Evolutionary conservation across 768 basidiomycete genomes (phyloP).

Genomic region (Cystobasidium tubakii): DNA sequence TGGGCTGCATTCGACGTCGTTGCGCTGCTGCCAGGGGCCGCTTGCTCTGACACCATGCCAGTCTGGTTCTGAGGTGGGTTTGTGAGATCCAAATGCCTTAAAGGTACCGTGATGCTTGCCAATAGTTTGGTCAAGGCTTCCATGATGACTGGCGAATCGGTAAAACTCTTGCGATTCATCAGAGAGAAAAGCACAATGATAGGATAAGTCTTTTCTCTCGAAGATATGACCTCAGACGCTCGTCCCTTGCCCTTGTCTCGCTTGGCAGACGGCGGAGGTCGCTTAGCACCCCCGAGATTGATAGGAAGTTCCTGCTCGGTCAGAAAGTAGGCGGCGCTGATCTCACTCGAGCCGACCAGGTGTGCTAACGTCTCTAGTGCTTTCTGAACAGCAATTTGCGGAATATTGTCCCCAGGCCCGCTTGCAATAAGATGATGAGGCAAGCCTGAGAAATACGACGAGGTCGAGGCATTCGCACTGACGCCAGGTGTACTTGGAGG

Average conservation of each 20-base stretch:
- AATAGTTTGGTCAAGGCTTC: slow-evolving; percentile 84
- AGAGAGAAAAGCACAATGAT: slow-evolving; percentile 81
- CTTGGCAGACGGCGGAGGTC: slow-evolving; percentile 53
- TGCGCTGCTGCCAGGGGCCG: background rate
- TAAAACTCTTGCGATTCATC: slow-evolving; percentile 75
- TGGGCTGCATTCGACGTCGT: background rate
- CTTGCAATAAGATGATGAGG: slow-evolving; percentile 53
- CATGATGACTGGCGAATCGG: slow-evolving; percentile 82
- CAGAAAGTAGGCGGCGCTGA: slow-evolving; percentile 85
- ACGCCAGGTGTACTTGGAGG: background rate
- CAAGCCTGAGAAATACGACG: background rate
- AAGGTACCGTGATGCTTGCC: slow-evolving; percentile 78
- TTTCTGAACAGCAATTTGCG: slow-evolving; percentile 86
- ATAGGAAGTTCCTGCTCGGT: slow-evolving; percentile 84
- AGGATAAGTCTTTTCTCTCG: slow-evolving; percentile 75
- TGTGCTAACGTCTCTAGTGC: slow-evolving; percentile 84
- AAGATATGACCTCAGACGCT: slow-evolving; percentile 49
- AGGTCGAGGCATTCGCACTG: background rate
- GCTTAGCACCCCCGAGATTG: slow-evolving; percentile 59
- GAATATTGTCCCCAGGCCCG: slow-evolving; percentile 64
- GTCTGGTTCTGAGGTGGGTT: background rate
- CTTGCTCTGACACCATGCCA: background rate
- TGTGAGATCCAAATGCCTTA: slow-evolving; percentile 55
- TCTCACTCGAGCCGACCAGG: slow-evolving; percentile 77
- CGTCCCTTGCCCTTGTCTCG: slow-evolving; percentile 97